phyloP scores from a whole-genome alignment of 1,139 yeast genomes.

The Candida dubliniensis region DNA sequence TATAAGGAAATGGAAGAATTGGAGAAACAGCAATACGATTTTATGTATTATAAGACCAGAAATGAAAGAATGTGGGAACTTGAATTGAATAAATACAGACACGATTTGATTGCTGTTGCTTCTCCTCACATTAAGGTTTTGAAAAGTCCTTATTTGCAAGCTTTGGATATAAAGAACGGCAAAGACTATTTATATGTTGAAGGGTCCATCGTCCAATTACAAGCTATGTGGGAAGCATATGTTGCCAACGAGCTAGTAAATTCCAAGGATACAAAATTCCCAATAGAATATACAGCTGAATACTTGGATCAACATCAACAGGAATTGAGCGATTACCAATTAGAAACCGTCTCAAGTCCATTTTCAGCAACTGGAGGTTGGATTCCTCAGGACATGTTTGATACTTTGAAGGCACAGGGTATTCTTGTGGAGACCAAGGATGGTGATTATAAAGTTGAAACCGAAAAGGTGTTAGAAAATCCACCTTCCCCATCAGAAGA shows the following conservation, averaged over 20 bases:
- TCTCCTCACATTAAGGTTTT: slow-evolving; percentile 73
- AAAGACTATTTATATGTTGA: slow-evolving; percentile 67
- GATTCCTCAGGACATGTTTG: slow-evolving; percentile 93
- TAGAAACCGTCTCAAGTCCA: slow-evolving; percentile 67
- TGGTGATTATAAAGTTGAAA: slow-evolving; percentile 40
- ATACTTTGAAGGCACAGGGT: slow-evolving; percentile 64
- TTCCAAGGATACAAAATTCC: slow-evolving; percentile 48
- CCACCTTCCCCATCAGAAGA: slow-evolving; percentile 11
- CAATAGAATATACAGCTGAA: slow-evolving; percentile 57
- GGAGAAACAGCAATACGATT: slow-evolving; percentile 78
- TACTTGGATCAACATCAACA: slow-evolving; percentile 57
- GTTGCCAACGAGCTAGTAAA: slow-evolving; percentile 60
- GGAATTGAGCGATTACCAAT: slow-evolving; percentile 66
- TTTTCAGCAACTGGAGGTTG: slow-evolving; percentile 92
- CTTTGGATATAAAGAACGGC: slow-evolving; percentile 60
- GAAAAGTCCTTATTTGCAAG: slow-evolving; percentile 65
- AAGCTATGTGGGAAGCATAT: slow-evolving; percentile 73
- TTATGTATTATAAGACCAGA: slow-evolving; percentile 86
- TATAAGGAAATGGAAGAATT: slow-evolving; percentile 64
- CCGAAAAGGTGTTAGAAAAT: slow-evolving; percentile 38
- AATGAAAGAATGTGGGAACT: slow-evolving; percentile 88
- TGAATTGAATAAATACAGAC: slow-evolving; percentile 62
- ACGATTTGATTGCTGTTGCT: slow-evolving; percentile 72
- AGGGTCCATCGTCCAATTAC: slow-evolving; percentile 68
- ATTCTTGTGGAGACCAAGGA: slow-evolving; percentile 44